Evolutionary conservation across 805 yeast species (phyloP).

Genomic region (Zygotorulaspora danielsina): DNA sequence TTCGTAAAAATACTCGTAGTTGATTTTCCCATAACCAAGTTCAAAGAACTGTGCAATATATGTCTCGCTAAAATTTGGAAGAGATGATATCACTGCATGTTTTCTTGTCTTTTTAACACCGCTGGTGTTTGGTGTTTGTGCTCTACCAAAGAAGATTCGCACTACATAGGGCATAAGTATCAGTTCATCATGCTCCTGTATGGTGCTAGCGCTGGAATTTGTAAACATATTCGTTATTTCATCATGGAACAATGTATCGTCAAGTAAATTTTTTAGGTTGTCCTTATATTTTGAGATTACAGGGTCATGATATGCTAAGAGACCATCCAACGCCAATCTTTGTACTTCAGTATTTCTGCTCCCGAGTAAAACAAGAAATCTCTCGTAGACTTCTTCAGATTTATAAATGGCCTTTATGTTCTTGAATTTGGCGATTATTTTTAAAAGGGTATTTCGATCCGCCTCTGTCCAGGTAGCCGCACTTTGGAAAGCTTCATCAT

Average conservation of each 20-base stretch:
- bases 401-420: slow-evolving; percentile 53
- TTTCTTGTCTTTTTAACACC: slow-evolving; percentile 72
- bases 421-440: slow-evolving; percentile 59
- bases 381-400: slow-evolving; percentile 49
- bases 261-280: slow-evolving; percentile 67
- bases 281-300: slow-evolving; percentile 65
- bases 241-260: slow-evolving; percentile 80
- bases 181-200: slow-evolving; percentile 58
- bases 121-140: slow-evolving; percentile 62
- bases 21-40: slow-evolving; percentile 56
- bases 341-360: slow-evolving; percentile 62
- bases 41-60: slow-evolving; percentile 57
- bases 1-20: slow-evolving; percentile 37
- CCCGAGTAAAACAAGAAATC: slow-evolving; percentile 54
- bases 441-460: slow-evolving; percentile 57
- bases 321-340: slow-evolving; percentile 62
- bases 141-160: slow-evolving; percentile 80
- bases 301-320: slow-evolving; percentile 60
- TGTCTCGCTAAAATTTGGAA: slow-evolving; percentile 52
- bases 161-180: slow-evolving; percentile 66
- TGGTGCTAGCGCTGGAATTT: slow-evolving; percentile 45
- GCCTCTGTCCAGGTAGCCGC: slow-evolving; percentile 41
- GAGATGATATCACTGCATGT: slow-evolving; percentile 58
- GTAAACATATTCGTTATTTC: slow-evolving; percentile 63
- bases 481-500: slow-evolving; percentile 5